Conservation (phyloP, 1,139 yeast genomes). For the Kluyveromyces sp. region DNA sequence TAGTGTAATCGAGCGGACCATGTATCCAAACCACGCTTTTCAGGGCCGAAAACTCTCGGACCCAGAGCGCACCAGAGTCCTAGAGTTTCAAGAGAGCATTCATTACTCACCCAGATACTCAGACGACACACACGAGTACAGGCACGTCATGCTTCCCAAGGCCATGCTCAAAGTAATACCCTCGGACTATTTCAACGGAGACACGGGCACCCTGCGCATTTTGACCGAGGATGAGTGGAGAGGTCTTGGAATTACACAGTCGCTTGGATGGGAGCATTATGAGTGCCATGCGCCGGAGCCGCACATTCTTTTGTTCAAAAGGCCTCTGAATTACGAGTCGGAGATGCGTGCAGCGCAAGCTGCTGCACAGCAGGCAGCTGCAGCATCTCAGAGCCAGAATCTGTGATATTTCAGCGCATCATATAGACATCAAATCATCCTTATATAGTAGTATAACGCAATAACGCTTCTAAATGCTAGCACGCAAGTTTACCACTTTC, state of each 20-base stretch:
- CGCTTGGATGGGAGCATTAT: constrained; percentile 96
- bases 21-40: constrained; percentile 19
- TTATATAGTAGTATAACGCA: background rate
- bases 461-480: background rate
- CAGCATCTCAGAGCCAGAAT: constrained; percentile 1
- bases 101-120: constrained; percentile 90
- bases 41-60: constrained; percentile 67
- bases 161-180: constrained; percentile 94
- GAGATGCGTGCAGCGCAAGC: constrained; percentile 30
- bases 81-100: constrained; percentile 88
- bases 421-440: background rate
- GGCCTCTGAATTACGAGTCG: constrained; percentile 40
- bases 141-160: constrained; percentile 96
- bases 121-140: constrained; percentile 81
- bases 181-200: constrained; percentile 91
- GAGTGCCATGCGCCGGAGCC: constrained; percentile 99
- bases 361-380: constrained; percentile 20
- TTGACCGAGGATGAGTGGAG: constrained; percentile 97
- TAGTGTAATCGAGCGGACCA: no score
- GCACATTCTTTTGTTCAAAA: constrained; percentile 83
- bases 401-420: background rate
- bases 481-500: no score
- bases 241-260: constrained; percentile 94
- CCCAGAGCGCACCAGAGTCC: constrained; percentile 75
- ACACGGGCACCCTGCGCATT: constrained; percentile 88